These are phyloP conservation scores for Trametes maxima DNA, from an alignment of 768 basidiomycete species.

Conservation along the genomic window DNA sequence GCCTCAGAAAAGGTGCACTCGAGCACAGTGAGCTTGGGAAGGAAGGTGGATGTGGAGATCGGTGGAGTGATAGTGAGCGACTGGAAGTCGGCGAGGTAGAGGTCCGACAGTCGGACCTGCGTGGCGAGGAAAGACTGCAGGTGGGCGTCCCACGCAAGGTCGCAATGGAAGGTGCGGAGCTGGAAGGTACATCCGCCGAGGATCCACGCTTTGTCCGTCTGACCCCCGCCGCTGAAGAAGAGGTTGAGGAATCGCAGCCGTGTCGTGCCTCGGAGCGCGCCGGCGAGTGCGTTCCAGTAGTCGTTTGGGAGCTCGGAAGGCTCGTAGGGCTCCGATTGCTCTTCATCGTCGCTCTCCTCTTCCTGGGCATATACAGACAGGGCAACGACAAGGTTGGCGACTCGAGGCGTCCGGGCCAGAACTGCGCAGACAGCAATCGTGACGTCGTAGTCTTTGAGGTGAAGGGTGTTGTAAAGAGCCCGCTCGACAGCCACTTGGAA, in stretches of 20 bases:
- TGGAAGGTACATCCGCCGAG: slow-evolving; percentile 48
- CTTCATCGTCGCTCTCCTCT: slow-evolving; percentile 31
- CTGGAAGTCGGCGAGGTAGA: slow-evolving; percentile 44
- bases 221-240: slow-evolving; percentile 35
- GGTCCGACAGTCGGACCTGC: slow-evolving; percentile 50
- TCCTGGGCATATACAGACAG: slow-evolving; percentile 51
- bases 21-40: slow-evolving; percentile 54
- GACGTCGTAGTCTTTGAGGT: slow-evolving; percentile 43
- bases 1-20: slow-evolving; percentile 74
- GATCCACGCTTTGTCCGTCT: slow-evolving; percentile 40
- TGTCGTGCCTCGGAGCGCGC: slow-evolving; percentile 49
- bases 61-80: slow-evolving; percentile 27
- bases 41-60: slow-evolving; percentile 28
- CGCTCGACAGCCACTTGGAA: slow-evolving; percentile 59
- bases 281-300: slow-evolving; percentile 55
- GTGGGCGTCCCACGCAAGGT: slow-evolving; percentile 62
- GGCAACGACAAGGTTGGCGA: slow-evolving; percentile 55
- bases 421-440: slow-evolving; percentile 50
- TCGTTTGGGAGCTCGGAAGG: slow-evolving; percentile 38
- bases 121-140: slow-evolving; percentile 55
- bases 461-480: slow-evolving; percentile 61
- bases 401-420: slow-evolving; percentile 47
- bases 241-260: slow-evolving; percentile 57
- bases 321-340: not conserved
- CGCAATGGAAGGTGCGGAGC: slow-evolving; percentile 64